Percentiles rank a stretch among this genome's conserved stretches.
Evolutionary conservation across 768 basidiomycete species (phyloP).

Genomic region (Crucibulum laeve): DNA sequence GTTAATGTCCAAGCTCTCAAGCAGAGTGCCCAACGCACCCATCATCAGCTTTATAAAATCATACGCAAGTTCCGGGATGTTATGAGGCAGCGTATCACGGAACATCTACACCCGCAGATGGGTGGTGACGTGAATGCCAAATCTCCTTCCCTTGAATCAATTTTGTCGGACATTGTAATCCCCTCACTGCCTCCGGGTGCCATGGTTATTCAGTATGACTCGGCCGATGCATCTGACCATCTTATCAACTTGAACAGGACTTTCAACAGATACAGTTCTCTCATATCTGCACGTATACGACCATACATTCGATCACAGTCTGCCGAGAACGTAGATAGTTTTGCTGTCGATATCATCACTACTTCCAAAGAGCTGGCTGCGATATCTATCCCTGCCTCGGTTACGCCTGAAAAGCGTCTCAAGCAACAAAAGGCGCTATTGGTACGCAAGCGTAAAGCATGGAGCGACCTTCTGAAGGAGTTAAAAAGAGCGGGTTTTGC

Average conservation of each 20-base stretch:
- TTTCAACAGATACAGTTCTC: slow-evolving; percentile 39
- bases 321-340: slow-evolving; percentile 43
- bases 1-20: slow-evolving; percentile 91
- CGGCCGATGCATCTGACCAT: slow-evolving; percentile 23
- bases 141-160: slow-evolving; percentile 5
- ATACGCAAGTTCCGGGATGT: slow-evolving; percentile 90
- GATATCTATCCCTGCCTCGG: slow-evolving; percentile 34
- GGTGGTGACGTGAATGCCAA: slow-evolving; percentile 32
- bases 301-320: slow-evolving; percentile 35
- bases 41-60: slow-evolving; percentile 86
- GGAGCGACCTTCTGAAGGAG: slow-evolving; percentile 88
- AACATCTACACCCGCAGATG: slow-evolving; percentile 30
- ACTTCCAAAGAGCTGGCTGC: slow-evolving; percentile 55
- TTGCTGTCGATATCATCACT: slow-evolving; percentile 60
- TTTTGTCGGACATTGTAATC: slow-evolving; percentile 3
- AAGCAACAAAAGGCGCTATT: slow-evolving; percentile 72
- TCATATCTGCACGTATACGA: slow-evolving; percentile 39
- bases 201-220: slow-evolving; percentile 1
- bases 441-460: slow-evolving; percentile 83
- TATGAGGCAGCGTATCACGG: slow-evolving; percentile 64
- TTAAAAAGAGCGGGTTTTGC: slow-evolving; percentile 77
- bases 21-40: slow-evolving; percentile 85
- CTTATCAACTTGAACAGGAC: slow-evolving; percentile 47
- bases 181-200: not conserved
- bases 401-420: slow-evolving; percentile 44